Evolutionary conservation across 495 filamentous ascomycete species (phyloP), one percentile per base, ranked within the genome.

Genomic region (Saxophila tyrrhenica): DNA sequence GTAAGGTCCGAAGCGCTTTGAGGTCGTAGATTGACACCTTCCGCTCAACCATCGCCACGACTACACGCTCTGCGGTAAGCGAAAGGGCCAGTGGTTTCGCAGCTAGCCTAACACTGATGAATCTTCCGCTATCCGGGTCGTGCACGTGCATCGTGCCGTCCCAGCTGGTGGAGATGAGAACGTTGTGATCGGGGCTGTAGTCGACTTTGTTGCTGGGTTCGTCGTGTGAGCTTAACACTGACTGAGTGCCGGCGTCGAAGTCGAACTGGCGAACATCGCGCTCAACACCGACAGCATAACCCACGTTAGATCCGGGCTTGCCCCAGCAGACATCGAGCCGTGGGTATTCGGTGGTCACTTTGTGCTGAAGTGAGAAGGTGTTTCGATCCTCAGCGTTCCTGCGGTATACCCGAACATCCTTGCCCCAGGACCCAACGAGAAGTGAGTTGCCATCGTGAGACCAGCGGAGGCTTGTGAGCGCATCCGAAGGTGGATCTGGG

Each of bases 1-100:
- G 69, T 3, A 79, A 59, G 13, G 73, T 57, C 16, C 78, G 69
- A 41, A 95, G 75, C 3, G 82, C 69, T 23, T 80, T 74, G 9
- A 98, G 79, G 62, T 95, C 86, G 77, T 96, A 97, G 70, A 98
- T 94, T 73, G 92, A 80, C 43, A 95, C 74, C 0, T 85, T 77
- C 42, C 92, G 87, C 39, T 83, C 85, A n/a, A 90, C 85, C 91
- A 97, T 96, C 50, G 89, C 90, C 39, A 96, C 87, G 49, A 98
- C 87, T 10, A 95, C 76, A 61, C 89, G 94, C 25, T 86, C 85
- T 16, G 86, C 72, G 46, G 83, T 84, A 45, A 86, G 77, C 17
- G 88, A 86, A 42, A 97, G 69, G 19, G 89, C 89, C 72, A 94
- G 94, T 20, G 86, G 87, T 70, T 92, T 98, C 43, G 80, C 82